Base-by-base conservation (phyloP, 768 basidiomycete species). In the Cubamyces lactineus region DNA sequence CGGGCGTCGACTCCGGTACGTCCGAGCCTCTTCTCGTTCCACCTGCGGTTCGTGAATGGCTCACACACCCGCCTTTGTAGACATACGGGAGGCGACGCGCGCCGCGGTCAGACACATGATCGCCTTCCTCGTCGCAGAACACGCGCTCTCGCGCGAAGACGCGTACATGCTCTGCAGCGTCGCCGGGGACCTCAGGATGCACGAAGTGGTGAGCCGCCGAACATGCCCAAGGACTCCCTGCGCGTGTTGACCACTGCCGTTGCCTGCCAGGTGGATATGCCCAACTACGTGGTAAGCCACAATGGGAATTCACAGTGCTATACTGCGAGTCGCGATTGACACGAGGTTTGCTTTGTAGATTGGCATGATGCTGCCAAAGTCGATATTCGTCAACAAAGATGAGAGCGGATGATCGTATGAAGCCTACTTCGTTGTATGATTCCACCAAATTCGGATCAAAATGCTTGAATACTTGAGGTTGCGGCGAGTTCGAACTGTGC, bases 101-200 rank as follows among this genome's bases (percentile, higher is more conserved):
- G 73, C 79, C 9, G 85, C 86, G 6, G 82, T 83, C 13, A 79
- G 84, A 38, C 73, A 80, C 58, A 87, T 87, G 86, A 84, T 87
- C 48, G 70, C 74, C 8, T 84, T 80, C 65, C 71, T 87, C 15
- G 70, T 67, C n/a, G 72, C 68, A 0, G 80, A 83, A 58, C 76
- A 80, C 59, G 74, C 75, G 19, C 66, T 86, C 49, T 66, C 67
- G 38, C 70, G 77, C n/a, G 76, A 77, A 5, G 83, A 81, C 3
- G 84, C 84, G 42, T 87, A 87, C 62, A 84, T 86, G 74, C 75
- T 86, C 0, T 85, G 84, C 66, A 86, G 86, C 64, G 81, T 86
- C 50, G 83, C 79, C 0, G 85, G 79, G 1, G 85, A 87, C 69
- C 69, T 87, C 61, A 75, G 80, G 60, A 77, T 87, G 76, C 86